Percentiles rank a stretch among this genome's conserved stretches.
These are phyloP conservation scores for Pleodorina starrii DNA, from an alignment of 139 green algal species.

Conservation along the genomic window DNA sequence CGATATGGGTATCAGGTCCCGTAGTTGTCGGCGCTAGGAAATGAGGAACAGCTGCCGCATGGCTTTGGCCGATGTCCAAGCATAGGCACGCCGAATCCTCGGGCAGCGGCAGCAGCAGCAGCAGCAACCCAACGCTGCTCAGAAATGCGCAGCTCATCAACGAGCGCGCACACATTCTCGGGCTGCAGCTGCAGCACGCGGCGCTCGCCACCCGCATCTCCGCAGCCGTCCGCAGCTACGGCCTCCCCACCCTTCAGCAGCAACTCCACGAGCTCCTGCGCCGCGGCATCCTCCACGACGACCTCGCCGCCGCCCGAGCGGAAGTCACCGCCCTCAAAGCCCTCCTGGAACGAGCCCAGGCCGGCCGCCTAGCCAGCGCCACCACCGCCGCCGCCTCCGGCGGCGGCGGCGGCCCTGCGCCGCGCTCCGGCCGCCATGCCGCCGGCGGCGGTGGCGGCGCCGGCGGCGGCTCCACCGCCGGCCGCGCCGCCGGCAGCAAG, in stretches of 20 bases:
- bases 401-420: background rate
- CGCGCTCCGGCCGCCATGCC: background rate
- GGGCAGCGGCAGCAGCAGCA: background rate
- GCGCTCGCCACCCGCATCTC: background rate
- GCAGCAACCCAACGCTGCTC: background rate
- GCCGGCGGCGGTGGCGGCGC: background rate
- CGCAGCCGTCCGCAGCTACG: background rate
- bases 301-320: constrained; percentile 7
- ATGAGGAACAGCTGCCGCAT: too few relatives aligned
- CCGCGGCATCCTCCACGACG: background rate
- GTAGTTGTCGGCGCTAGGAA: too few relatives aligned
- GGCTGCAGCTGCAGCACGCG: constrained; percentile 39
- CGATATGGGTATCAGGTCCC: too few relatives aligned
- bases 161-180: constrained; percentile 36
- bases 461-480: background rate
- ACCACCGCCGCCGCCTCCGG: background rate
- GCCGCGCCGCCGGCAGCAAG: background rate
- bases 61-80: constrained; percentile 18
- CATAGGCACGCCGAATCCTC: background rate
- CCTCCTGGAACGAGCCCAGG: background rate
- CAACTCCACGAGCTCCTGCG: constrained; percentile 18
- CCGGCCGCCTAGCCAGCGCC: background rate
- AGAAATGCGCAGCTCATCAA: constrained; percentile 12
- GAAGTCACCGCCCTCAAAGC: constrained; percentile 5
- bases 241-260: background rate